Conservation (phyloP, 2,329 filamentous ascomycete species). For the Paramyrothecium sp. region DNA sequence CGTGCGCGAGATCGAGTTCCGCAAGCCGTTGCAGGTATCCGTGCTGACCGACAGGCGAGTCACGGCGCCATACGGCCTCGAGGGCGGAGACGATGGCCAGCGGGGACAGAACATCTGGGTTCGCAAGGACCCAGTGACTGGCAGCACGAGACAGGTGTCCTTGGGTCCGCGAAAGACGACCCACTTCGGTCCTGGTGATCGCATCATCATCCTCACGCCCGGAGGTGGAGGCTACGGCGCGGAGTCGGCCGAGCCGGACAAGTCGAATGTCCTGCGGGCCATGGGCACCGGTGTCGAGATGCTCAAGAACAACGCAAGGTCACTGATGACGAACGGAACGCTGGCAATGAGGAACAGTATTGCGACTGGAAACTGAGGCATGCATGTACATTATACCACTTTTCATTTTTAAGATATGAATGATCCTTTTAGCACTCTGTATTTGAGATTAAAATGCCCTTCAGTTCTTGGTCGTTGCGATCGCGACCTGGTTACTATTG, state of each 20-base stretch:
- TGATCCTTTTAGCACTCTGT: no score
- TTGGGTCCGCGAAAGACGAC: slow-evolving; percentile 18
- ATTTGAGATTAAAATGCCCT: no score
- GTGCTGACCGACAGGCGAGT: slow-evolving; percentile 78
- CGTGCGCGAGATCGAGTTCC: slow-evolving; percentile 77
- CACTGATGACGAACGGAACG: slow-evolving; percentile 3
- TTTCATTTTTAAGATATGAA: no score
- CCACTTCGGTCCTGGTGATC: slow-evolving; percentile 17
- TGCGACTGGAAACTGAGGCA: slow-evolving; percentile 2
- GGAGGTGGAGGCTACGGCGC: slow-evolving; percentile 23
- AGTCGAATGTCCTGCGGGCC: not conserved
- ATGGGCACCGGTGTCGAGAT: not conserved
- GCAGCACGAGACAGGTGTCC: slow-evolving; percentile 27
- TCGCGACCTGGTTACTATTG: no score
- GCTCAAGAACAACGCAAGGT: not conserved
- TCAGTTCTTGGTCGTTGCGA: no score
- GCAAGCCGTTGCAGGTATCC: slow-evolving; percentile 72
- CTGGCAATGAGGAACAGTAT: slow-evolving; percentile 4
- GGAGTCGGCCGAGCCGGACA: not conserved
- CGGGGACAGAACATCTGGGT: slow-evolving; percentile 73
- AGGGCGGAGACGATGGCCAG: slow-evolving; percentile 67
- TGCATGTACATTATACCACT: no score
- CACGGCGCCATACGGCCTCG: slow-evolving; percentile 72
- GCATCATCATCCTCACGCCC: slow-evolving; percentile 21
- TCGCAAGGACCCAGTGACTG: slow-evolving; percentile 21